phyloP scores from a whole-genome alignment of 305 asterid species.

The Fraxinus paxiana region DNA sequence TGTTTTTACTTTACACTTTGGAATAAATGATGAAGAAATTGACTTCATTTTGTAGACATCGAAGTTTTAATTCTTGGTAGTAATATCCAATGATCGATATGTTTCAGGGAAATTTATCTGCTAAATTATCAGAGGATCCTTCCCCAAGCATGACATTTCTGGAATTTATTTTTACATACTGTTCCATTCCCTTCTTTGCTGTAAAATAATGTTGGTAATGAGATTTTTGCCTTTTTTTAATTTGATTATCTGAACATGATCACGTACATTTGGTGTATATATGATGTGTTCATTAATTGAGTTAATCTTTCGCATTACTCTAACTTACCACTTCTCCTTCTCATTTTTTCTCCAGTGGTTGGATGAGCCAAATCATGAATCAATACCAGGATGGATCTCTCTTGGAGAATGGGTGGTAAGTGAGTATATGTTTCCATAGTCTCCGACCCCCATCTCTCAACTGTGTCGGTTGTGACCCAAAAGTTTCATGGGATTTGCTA shows the following conservation, averaged over 20 bases:
- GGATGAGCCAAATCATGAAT: constrained; percentile 12
- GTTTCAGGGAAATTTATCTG: neutral
- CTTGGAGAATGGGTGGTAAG: constrained; percentile 30
- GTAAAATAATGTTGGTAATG: neutral
- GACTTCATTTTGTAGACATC: neutral
- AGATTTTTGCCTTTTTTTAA: neutral
- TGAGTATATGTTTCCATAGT: constrained; percentile 26
- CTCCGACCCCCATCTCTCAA: constrained; percentile 24
- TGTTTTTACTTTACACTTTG: constrained; percentile 12
- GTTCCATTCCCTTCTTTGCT: neutral
- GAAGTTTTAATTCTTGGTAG: neutral
- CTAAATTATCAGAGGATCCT: neutral
- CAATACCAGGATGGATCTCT: constrained; percentile 25
- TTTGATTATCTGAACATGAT: neutral
- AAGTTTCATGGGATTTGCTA: constrained; percentile 6
- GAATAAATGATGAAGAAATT: neutral
- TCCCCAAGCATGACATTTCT: neutral
- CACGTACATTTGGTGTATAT: neutral
- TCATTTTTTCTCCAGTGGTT: constrained; percentile 18
- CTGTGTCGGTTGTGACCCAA: neutral
- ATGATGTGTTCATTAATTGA: neutral
- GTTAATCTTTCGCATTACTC: neutral
- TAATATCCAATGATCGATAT: neutral
- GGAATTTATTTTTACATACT: neutral
- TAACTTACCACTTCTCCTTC: neutral